These are phyloP conservation scores for Aureobasidium uvarum DNA, from an alignment of 2,329 filamentous ascomycete genomes.

Conservation along the genomic window DNA sequence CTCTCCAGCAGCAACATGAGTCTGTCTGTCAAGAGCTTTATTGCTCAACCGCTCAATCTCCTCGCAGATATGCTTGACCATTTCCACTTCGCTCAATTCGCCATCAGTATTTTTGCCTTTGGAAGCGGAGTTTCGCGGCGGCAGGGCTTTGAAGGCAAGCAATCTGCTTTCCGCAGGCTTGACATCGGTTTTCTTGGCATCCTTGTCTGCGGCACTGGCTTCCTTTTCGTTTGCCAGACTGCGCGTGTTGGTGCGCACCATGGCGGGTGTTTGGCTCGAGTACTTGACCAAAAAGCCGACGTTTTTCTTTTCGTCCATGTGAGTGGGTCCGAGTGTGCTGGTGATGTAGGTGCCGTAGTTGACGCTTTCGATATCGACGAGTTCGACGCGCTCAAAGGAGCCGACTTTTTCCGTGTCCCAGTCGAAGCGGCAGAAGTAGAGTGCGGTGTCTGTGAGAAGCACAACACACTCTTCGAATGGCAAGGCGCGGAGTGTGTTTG, in stretches of 20 bases:
- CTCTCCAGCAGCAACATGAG: slow-evolving; percentile 29
- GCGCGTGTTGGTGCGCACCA: slow-evolving; percentile 79
- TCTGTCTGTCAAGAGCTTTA: slow-evolving; percentile 34
- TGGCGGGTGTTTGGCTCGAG: slow-evolving; percentile 65
- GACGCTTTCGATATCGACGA: slow-evolving; percentile 70
- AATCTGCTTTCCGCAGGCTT: slow-evolving; percentile 36
- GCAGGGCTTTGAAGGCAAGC: slow-evolving; percentile 58
- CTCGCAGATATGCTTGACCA: slow-evolving; percentile 64
- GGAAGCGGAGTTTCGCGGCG: slow-evolving; percentile 46
- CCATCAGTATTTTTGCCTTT: slow-evolving; percentile 32
- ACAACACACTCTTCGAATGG: slow-evolving; percentile 88
- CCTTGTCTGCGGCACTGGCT: slow-evolving; percentile 34
- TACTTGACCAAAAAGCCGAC: slow-evolving; percentile 82
- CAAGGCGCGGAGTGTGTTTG: slow-evolving; percentile 64
- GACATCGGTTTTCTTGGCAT: slow-evolving; percentile 33
- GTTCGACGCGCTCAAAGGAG: slow-evolving; percentile 81
- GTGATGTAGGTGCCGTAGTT: slow-evolving; percentile 87
- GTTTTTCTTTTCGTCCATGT: slow-evolving; percentile 72
- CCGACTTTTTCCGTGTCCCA: slow-evolving; percentile 95
- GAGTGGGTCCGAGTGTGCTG: slow-evolving; percentile 73
- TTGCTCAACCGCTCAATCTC: slow-evolving; percentile 69
- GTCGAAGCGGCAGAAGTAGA: slow-evolving; percentile 90
- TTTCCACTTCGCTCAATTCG: slow-evolving; percentile 50
- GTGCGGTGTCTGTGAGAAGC: slow-evolving; percentile 75
- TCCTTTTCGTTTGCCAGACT: slow-evolving; percentile 64